Evolutionary conservation across 441 rosid species (phyloP).

Genomic region (Euphorbia schlechtendalii): DNA sequence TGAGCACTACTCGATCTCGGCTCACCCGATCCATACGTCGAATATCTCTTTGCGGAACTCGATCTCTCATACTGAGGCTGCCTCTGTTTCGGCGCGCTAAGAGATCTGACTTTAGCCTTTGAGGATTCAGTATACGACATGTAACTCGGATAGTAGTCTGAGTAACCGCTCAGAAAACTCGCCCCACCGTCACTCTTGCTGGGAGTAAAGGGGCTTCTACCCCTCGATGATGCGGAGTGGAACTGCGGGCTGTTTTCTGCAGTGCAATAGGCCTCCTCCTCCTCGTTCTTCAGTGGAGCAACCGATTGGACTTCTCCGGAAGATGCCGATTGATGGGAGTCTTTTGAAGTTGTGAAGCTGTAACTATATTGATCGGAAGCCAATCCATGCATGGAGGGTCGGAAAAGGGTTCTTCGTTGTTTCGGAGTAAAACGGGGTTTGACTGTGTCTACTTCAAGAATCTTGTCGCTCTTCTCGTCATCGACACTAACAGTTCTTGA

Average conservation of each 20-base stretch:
- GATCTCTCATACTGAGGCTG: constrained; percentile 53
- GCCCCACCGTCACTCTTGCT: constrained; percentile 50
- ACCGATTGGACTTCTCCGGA: constrained; percentile 51
- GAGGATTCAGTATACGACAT: constrained; percentile 89
- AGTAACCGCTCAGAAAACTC: constrained; percentile 45
- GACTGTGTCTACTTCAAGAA: constrained; percentile 58
- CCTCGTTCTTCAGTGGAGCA: constrained; percentile 40
- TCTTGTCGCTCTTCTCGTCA: constrained; percentile 75
- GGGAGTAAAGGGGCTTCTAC: constrained; percentile 62
- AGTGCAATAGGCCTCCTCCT: constrained; percentile 46
- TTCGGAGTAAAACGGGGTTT: constrained; percentile 41
- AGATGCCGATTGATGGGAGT: constrained; percentile 41
- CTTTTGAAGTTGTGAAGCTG: constrained; percentile 48
- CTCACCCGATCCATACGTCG: constrained; percentile 39
- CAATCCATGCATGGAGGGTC: constrained; percentile 31
- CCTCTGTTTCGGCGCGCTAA: constrained; percentile 81
- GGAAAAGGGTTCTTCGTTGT: constrained; percentile 42
- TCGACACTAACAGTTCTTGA: too few species aligned
- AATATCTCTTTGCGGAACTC: constrained; percentile 49
- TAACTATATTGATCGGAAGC: constrained; percentile 35
- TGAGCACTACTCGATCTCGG: constrained; percentile 37
- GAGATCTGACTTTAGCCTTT: constrained; percentile 66
- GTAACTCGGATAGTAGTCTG: constrained; percentile 73
- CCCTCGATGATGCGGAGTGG: constrained; percentile 51
- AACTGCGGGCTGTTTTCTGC: constrained; percentile 75